phyloP scores from a whole-genome alignment of 2,329 filamentous ascomycete species.

The Chaetomiaceae sp. region DNA sequence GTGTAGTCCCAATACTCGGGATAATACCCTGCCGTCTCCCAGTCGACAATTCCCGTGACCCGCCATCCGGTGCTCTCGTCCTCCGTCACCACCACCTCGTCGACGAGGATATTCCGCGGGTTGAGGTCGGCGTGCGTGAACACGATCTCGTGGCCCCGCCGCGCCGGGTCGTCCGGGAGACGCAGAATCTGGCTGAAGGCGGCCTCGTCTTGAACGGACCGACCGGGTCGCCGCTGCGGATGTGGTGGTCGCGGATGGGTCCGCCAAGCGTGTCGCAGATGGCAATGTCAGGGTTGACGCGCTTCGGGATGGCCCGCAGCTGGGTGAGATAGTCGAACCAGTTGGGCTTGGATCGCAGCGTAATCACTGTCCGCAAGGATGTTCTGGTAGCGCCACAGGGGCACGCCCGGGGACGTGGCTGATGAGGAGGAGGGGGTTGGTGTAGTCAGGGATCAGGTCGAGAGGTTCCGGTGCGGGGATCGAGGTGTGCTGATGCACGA shows the following conservation, averaged over 20 bases:
- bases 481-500: constrained; percentile 24
- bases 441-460: constrained; percentile 19
- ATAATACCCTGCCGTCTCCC: constrained; percentile 27
- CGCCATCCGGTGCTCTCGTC: constrained; percentile 24
- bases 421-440: constrained; percentile 20
- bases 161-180: constrained; percentile 27
- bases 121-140: constrained; percentile 33
- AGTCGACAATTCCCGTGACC: constrained; percentile 28
- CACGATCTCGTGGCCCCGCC: constrained; percentile 26
- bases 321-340: constrained; percentile 26
- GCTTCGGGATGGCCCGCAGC: constrained; percentile 25
- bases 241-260: constrained; percentile 25
- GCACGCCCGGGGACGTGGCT: constrained; percentile 21
- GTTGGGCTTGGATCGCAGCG: constrained; percentile 20
- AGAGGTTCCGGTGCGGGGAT: constrained; percentile 25
- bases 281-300: constrained; percentile 5
- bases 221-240: constrained; percentile 15
- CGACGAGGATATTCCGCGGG: constrained; percentile 30
- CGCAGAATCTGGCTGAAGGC: constrained; percentile 29
- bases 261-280: constrained; percentile 30
- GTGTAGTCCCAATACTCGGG: constrained; percentile 30
- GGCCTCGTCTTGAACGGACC: constrained; percentile 18
- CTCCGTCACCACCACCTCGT: constrained; percentile 13
- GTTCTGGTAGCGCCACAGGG: constrained; percentile 18
- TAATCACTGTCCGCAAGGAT: constrained; percentile 26